Base-by-base conservation (phyloP, 2,329 filamentous ascomycete species). In the Sarocladiaceae sp. region DNA sequence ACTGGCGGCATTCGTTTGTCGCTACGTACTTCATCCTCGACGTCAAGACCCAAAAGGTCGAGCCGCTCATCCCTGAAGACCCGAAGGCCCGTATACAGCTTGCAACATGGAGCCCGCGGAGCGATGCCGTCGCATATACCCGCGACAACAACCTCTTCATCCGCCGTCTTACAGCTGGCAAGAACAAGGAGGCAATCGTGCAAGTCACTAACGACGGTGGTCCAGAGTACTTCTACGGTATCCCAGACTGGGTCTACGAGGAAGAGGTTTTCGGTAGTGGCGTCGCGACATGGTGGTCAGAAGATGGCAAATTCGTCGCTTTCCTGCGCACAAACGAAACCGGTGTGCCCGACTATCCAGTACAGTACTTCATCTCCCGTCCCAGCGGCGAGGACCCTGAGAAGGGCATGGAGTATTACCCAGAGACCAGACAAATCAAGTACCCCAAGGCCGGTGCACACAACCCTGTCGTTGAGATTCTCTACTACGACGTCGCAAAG, bases 221-320 rank as follows among this genome's bases (percentile, higher is more conserved):
- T 0, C 76, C 84, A 0, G 84, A 97, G 60, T 83, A 94, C 54
- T 99, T 99, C 69, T 97, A 99, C 62, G 94, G 94, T 17, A 83
- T 97, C 18, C 94, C 94, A 0, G 95, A 99, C 67, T 99, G 94
- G 94, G 94, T 97, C 0, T 96, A 96, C 62, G 90, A 95, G 64
- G 77, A 80, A 59, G 72, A 75, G 52, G 72, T 75, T 3, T 89
- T 97, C 56, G 69, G 75, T 13, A 86, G 82, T 1, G 88, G 89
- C 59, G 90, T 82, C 55, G 93, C 89, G 4, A 95, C 92, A 1
- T 99, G 95, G 94, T 99, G 92, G 92, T 93, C 90, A 29, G 80
- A 86, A 31, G 90, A 95, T 65, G 94, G 92, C 50, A 87, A 90
- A 61, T 96, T 88, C 64, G 72, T 99, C 54, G 90, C 94, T 20